These are phyloP conservation scores for Ophiostoma sp. DNA, from an alignment of 2,329 filamentous ascomycete species.

Conservation along the genomic window DNA sequence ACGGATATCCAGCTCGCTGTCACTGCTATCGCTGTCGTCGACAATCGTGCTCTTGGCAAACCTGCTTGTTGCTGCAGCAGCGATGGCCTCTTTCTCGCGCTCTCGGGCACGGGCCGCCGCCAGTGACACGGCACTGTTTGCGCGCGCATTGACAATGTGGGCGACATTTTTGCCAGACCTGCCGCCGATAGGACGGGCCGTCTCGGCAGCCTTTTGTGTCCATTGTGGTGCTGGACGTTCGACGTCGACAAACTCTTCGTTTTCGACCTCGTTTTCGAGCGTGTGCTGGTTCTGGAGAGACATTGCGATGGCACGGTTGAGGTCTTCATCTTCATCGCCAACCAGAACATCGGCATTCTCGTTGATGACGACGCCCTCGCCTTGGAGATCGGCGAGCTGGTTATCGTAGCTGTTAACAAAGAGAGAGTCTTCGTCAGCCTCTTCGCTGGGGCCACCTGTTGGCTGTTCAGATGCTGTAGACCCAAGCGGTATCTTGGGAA, in stretches of 20 bases:
- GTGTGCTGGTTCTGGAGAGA: slow-evolving; percentile 65
- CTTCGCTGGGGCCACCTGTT: slow-evolving; percentile 22
- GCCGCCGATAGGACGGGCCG: slow-evolving; percentile 47
- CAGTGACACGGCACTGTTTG: slow-evolving; percentile 50
- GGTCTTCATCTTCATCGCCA: slow-evolving; percentile 51
- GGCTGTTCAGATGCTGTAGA: slow-evolving; percentile 27
- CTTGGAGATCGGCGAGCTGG: slow-evolving; percentile 20
- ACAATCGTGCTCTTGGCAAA: slow-evolving; percentile 35
- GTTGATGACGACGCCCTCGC: background rate
- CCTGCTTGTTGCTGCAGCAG: slow-evolving; percentile 9
- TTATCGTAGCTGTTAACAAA: slow-evolving; percentile 43
- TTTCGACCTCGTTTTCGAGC: slow-evolving; percentile 35
- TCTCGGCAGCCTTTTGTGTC: slow-evolving; percentile 49
- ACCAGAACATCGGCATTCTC: slow-evolving; percentile 30
- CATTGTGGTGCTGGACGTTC: slow-evolving; percentile 51
- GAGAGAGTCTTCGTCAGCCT: slow-evolving; percentile 50
- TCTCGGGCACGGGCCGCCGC: background rate
- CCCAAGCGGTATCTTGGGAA: slow-evolving; percentile 55
- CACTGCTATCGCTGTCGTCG: slow-evolving; percentile 50
- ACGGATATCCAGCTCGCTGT: slow-evolving; percentile 75
- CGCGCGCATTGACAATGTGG: slow-evolving; percentile 67
- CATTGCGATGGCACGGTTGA: slow-evolving; percentile 76
- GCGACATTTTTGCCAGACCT: slow-evolving; percentile 59
- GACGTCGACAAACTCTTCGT: slow-evolving; percentile 39
- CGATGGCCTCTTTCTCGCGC: background rate